phyloP scores from a whole-genome alignment of 768 basidiomycete species.

The Collybiopsis confluens region DNA sequence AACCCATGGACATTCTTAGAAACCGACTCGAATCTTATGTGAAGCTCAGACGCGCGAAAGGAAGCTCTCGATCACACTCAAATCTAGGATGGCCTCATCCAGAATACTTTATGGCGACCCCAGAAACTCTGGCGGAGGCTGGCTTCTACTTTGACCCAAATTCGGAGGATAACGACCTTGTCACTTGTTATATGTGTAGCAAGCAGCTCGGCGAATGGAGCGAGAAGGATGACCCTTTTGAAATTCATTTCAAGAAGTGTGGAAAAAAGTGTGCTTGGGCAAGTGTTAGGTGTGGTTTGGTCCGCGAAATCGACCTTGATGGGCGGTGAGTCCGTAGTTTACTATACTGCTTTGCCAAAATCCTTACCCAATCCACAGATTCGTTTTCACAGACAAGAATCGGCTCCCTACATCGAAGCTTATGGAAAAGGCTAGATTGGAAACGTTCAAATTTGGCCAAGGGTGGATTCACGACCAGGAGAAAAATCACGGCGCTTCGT shows the following conservation, averaged over 20 bases:
- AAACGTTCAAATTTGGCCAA: slow-evolving; percentile 52
- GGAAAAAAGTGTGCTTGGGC: slow-evolving; percentile 74
- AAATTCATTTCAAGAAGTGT: slow-evolving; percentile 76
- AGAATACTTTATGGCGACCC: slow-evolving; percentile 57
- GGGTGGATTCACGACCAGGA: slow-evolving; percentile 69
- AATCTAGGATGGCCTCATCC: slow-evolving; percentile 81
- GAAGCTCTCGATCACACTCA: slow-evolving; percentile 41
- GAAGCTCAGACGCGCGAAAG: slow-evolving; percentile 58
- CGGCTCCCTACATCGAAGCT: slow-evolving; percentile 62
- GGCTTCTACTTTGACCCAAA: slow-evolving; percentile 85
- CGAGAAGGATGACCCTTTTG: slow-evolving; percentile 77
- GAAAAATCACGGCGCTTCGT: slow-evolving; percentile 63
- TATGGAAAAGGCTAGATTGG: slow-evolving; percentile 71
- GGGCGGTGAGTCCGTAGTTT: slow-evolving; percentile 43
- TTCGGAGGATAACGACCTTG: slow-evolving; percentile 65
- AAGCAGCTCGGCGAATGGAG: slow-evolving; percentile 87
- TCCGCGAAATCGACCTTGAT: slow-evolving; percentile 49
- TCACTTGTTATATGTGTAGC: slow-evolving; percentile 79
- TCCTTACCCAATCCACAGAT: slow-evolving; percentile 34
- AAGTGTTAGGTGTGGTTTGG: slow-evolving; percentile 65
- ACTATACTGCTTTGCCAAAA: not conserved
- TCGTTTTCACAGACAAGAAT: slow-evolving; percentile 48
- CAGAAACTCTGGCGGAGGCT: slow-evolving; percentile 75
- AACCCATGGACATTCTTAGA: slow-evolving; percentile 48
- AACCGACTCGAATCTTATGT: slow-evolving; percentile 66